Evolutionary conservation across 441 rosid species (phyloP), one percentile per base, ranked within the genome.

Genomic region (Erodium texanum): DNA sequence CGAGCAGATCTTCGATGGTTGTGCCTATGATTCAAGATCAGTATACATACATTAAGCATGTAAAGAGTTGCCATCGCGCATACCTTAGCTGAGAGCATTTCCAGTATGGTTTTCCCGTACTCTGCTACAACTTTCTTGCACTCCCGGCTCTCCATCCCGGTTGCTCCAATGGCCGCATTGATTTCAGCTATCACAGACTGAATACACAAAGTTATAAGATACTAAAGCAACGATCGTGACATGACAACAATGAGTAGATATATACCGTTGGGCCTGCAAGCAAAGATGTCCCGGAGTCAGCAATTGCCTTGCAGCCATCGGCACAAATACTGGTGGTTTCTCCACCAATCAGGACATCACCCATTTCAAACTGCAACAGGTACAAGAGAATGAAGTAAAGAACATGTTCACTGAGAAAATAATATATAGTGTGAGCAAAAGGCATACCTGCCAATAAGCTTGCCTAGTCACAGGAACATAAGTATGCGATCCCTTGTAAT

Each of bases 221-320:
- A 11, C 20, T 34, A 64, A n/a, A n/a, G n/a, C n/a, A n/a, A n/a
- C n/a, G n/a, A n/a, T n/a, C n/a, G n/a, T n/a, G n/a, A n/a, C n/a
- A n/a, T n/a, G n/a, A n/a, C n/a, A n/a, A n/a, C n/a, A n/a, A n/a
- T n/a, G 29, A 4, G 4, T 27, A 0, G 29, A 52, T 38, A 22
- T 82, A 7, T 85, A 89, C 97, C 2, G 88, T 83, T 68, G 89
- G 97, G 64, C 94, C 96, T 65, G 86, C 89, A 20, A 92, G 80
- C 69, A 89, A 77, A 74, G 92, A 87, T 67, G 92, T 89, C 71
- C 96, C 97, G 0, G 96, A 86, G 78, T 89, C 94, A 75, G 87
- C 84, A 70, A 92, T 84, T 58, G 89, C 90, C 63, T 84, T 85
- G 70, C 97, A 92, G 15, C 96, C 89, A 32, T 68, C 74, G 5